Evolutionary conservation across 495 filamentous ascomycete genomes (phyloP).

Genomic region (Daldinia childiae): DNA sequence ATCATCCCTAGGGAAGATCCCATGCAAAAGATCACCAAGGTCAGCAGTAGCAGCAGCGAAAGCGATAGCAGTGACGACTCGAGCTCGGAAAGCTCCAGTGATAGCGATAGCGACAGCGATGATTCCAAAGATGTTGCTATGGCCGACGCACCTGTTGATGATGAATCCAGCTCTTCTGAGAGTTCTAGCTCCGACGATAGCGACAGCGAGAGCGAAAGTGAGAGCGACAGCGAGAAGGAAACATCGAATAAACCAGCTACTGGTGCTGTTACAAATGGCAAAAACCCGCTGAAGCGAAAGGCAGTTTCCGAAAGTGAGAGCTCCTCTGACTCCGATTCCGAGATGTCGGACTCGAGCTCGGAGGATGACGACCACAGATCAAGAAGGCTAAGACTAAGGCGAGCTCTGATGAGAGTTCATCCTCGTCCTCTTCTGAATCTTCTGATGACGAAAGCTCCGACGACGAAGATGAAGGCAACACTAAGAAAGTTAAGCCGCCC

Average conservation of each 20-base stretch:
- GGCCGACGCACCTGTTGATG: conserved; percentile 58
- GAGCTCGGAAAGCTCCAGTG: conserved; percentile 52
- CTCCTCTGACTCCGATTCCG: conserved; percentile 53
- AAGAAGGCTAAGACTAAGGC: conserved; percentile 50
- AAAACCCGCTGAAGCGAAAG: conserved; percentile 70
- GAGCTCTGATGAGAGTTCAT: conserved; percentile 43
- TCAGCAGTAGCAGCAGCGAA: conserved; percentile 52
- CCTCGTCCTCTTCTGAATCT: conserved; percentile 45
- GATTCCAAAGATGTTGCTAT: conserved; percentile 66
- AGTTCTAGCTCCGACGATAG: conserved; percentile 60
- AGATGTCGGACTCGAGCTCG: conserved; percentile 40
- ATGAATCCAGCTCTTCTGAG: conserved; percentile 54
- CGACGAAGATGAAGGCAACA: conserved; percentile 48
- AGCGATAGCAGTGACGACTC: conserved; percentile 50
- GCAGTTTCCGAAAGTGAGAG: conserved; percentile 61
- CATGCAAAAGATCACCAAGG: conserved; percentile 50
- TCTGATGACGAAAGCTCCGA: conserved; percentile 52
- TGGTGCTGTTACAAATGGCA: conserved; percentile 27
- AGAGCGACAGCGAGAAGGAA: conserved; percentile 68
- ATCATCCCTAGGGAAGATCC: conserved; percentile 42
- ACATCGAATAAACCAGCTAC: conserved; percentile 53
- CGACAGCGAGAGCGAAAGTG: conserved; percentile 53
- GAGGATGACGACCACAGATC: conserved; percentile 48
- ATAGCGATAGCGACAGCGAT: conserved; percentile 48
- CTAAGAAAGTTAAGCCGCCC: conserved; percentile 20